Base-by-base conservation (phyloP, 1,284 basidiomycete species). In the Agaricales sp. region DNA sequence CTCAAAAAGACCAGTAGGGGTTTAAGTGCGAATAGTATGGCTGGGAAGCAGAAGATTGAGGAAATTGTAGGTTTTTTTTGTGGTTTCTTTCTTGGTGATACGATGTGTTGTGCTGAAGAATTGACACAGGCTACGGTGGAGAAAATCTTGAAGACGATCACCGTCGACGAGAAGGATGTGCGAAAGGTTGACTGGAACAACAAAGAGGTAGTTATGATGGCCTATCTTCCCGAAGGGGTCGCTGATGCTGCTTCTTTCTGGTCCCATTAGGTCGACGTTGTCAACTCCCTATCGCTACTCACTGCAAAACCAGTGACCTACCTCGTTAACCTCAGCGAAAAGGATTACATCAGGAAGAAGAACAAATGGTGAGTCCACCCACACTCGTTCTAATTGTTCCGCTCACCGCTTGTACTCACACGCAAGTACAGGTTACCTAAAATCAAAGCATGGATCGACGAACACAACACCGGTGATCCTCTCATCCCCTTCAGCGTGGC, bases 381-480 rank as follows among this genome's bases (percentile, higher is more conserved):
- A 11, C 30, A 39, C 4, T 49, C 16, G 37, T 23, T 3, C 3
- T 23, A 26, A 25, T 21, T 4, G 3, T 48, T 8, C 11, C 18
- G 44, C 37, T 39, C 2, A 37, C 23, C 19, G 3, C 13, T 43
- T 13, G 22, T 54, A 25, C 23, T 19, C n/a, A n/a, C n/a, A n/a
- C n/a, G n/a, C n/a, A n/a, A n/a, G n/a, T n/a, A n/a, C 53, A 87
- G 85, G 87, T 71, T 99, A 22, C 78, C 94, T 20, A 97, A 97
- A 73, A 99, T 99, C 77, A 97, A 98, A 67, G 88, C 73, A 21
- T 99, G 96, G 95, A 97, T 99, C 61, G 94, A 99, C 70, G 78
- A 85, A 62, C 82, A 98, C 75, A 99, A 98, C 72, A 84, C 94
- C 1, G 96, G 96, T 52, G 96, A 99, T 63, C 77, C 80, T 20